Percentiles rank a stretch among this genome's conserved stretches.
Conservation (phyloP, 1,284 basidiomycete genomes). For the Thecaphora thlaspeos region DNA sequence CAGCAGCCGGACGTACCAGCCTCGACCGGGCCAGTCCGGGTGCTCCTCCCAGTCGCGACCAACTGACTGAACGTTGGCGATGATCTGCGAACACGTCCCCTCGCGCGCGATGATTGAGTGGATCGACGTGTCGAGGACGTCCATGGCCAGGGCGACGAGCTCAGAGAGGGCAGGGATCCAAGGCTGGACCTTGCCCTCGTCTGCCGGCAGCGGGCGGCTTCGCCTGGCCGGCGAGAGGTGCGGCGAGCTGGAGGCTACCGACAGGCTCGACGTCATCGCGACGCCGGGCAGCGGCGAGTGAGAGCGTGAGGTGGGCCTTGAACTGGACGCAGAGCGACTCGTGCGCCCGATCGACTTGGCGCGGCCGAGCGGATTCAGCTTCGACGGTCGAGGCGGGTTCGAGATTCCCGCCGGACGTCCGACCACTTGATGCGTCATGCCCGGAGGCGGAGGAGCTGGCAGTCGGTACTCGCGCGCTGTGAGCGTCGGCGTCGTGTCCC, state of each 20-base stretch:
- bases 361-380: slow-evolving; percentile 35
- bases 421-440: slow-evolving; percentile 5
- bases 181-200: slow-evolving; percentile 30
- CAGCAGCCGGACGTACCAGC: slow-evolving; percentile 88
- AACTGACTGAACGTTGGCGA: slow-evolving; percentile 83
- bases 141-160: slow-evolving; percentile 89
- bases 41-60: slow-evolving; percentile 96
- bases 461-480: slow-evolving; percentile 31
- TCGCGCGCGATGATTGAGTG: slow-evolving; percentile 79
- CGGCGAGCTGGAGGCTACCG: slow-evolving; percentile 41
- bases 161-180: slow-evolving; percentile 81
- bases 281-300: slow-evolving; percentile 78
- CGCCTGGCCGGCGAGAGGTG: slow-evolving; percentile 43
- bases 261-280: slow-evolving; percentile 38
- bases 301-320: slow-evolving; percentile 92
- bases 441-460: slow-evolving; percentile 29
- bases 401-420: slow-evolving; percentile 6
- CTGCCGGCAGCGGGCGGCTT: slow-evolving; percentile 32
- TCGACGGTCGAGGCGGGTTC: slow-evolving; percentile 23
- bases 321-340: slow-evolving; percentile 65
- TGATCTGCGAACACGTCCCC: slow-evolving; percentile 79
- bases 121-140: slow-evolving; percentile 85
- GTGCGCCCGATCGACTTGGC: slow-evolving; percentile 25
- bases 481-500: no score
- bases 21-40: slow-evolving; percentile 94